Percentiles rank a stretch among this genome's conserved stretches.
phyloP scores from a whole-genome alignment of 2,329 filamentous ascomycete genomes.

The Epichloe amarillans region DNA sequence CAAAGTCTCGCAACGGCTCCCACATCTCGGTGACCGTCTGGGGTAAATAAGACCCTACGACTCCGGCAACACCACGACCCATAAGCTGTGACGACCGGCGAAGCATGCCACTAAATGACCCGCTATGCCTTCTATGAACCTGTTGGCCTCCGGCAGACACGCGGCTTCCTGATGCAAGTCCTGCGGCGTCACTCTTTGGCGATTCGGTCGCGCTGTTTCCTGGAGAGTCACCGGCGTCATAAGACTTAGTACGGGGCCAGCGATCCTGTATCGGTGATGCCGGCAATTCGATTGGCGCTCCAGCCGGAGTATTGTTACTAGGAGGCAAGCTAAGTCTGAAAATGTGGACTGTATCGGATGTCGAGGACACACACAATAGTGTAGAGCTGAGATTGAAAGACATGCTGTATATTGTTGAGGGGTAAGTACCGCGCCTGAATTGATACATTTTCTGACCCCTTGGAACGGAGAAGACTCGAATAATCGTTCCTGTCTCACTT shows the following conservation, averaged over 20 bases:
- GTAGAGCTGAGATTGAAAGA: slow-evolving; percentile 94
- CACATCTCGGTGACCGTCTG: slow-evolving; percentile 94
- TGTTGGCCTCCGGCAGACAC: slow-evolving; percentile 14
- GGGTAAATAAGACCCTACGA: slow-evolving; percentile 82
- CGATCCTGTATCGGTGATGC: slow-evolving; percentile 33
- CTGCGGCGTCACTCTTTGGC: slow-evolving; percentile 34
- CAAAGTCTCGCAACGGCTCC: slow-evolving; percentile 91
- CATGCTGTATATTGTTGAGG: slow-evolving; percentile 95
- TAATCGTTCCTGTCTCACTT: slow-evolving; percentile 94
- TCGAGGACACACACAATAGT: slow-evolving; percentile 86
- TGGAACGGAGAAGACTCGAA: slow-evolving; percentile 87
- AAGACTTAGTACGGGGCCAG: slow-evolving; percentile 39
- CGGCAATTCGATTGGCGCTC: slow-evolving; percentile 24
- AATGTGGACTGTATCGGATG: slow-evolving; percentile 91
- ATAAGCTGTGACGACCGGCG: slow-evolving; percentile 92
- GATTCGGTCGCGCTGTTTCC: slow-evolving; percentile 38
- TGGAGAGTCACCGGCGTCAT: slow-evolving; percentile 30
- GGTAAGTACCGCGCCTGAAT: slow-evolving; percentile 89
- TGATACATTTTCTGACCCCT: slow-evolving; percentile 88
- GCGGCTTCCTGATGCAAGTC: slow-evolving; percentile 18
- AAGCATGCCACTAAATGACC: slow-evolving; percentile 79
- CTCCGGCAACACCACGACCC: slow-evolving; percentile 74
- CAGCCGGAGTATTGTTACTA: slow-evolving; percentile 21
- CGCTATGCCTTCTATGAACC: slow-evolving; percentile 41
- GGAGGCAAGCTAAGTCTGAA: slow-evolving; percentile 59